Conservation (phyloP, 371 early-diverging fungal species). For the Lichtheimia ornata region DNA sequence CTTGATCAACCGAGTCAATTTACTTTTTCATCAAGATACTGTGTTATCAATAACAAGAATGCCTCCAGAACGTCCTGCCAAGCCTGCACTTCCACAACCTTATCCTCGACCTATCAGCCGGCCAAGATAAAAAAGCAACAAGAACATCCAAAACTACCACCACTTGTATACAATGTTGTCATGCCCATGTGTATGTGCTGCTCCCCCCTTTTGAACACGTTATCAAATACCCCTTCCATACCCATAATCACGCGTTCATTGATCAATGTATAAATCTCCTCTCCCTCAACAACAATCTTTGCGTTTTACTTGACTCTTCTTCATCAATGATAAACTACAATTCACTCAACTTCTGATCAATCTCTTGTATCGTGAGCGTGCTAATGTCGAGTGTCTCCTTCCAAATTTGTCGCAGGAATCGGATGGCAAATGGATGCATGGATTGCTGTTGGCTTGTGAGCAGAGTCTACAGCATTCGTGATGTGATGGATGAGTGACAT, state of each 20-base stretch:
- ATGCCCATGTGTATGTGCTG: neutral
- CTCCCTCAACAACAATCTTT: neutral
- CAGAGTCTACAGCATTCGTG: neutral
- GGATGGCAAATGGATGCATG: slow-evolving; percentile 20
- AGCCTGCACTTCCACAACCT: slow-evolving; percentile 24
- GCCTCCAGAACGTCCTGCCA: slow-evolving; percentile 22
- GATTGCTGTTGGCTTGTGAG: neutral
- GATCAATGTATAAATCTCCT: neutral
- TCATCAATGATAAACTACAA: neutral
- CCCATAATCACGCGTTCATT: neutral
- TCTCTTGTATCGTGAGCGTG: slow-evolving; percentile 14
- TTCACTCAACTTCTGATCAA: slow-evolving; percentile 12
- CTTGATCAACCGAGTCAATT: too few species aligned
- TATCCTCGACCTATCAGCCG: slow-evolving; percentile 16
- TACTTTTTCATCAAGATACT: too few species aligned
- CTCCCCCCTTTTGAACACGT: neutral
- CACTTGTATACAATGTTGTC: neutral
- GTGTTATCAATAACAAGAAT: slow-evolving; percentile 10
- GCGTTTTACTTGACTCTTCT: neutral
- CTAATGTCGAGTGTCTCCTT: slow-evolving; percentile 26
- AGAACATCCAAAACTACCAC: too few species aligned
- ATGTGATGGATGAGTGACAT: neutral
- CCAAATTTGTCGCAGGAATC: slow-evolving; percentile 28
- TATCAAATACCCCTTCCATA: neutral
- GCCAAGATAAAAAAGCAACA: neutral